phyloP scores from a whole-genome alignment of 2,329 filamentous ascomycete genomes.

The Acephala macrosclerotiorum region DNA sequence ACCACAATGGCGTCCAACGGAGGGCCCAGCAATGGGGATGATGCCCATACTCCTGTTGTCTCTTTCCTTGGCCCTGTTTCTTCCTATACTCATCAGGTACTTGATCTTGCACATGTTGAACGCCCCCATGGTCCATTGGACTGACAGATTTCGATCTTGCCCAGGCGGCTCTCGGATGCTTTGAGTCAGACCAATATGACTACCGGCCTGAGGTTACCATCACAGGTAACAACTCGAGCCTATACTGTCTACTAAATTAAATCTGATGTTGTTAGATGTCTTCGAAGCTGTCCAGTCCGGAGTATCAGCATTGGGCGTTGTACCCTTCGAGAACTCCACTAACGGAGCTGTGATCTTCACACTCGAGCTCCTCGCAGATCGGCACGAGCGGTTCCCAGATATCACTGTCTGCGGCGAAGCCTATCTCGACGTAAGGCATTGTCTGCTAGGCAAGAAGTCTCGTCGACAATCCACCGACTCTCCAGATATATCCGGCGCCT shows the following conservation, averaged over 20 bases:
- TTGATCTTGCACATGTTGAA: constrained; percentile 28
- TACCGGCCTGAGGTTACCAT: constrained; percentile 54
- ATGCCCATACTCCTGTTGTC: constrained; percentile 44
- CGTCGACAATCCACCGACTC: constrained; percentile 29
- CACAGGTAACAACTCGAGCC: constrained; percentile 35
- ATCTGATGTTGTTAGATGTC: constrained; percentile 62
- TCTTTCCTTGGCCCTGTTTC: constrained; percentile 70
- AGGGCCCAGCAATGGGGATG: constrained; percentile 9
- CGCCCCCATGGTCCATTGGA: constrained; percentile 33
- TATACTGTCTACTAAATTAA: too few relatives aligned
- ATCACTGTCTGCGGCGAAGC: constrained; percentile 83
- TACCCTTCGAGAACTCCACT: constrained; percentile 95
- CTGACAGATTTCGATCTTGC: constrained; percentile 41
- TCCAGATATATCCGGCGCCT: constrained; percentile 51
- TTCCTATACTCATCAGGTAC: constrained; percentile 75
- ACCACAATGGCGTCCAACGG: constrained; percentile 17
- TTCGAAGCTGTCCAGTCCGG: constrained; percentile 79
- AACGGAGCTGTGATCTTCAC: constrained; percentile 93
- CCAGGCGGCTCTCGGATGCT: constrained; percentile 61
- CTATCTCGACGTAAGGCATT: constrained; percentile 90
- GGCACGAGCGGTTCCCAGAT: constrained; percentile 66
- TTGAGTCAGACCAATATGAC: constrained; percentile 47
- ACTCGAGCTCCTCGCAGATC: constrained; percentile 86
- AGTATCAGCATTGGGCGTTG: constrained; percentile 74
- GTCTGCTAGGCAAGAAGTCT: constrained; percentile 67